Evolutionary conservation across 2,329 filamentous ascomycete genomes (phyloP), one percentile per base, ranked within the genome.

Genomic region (Scedosporium dehoogii): DNA sequence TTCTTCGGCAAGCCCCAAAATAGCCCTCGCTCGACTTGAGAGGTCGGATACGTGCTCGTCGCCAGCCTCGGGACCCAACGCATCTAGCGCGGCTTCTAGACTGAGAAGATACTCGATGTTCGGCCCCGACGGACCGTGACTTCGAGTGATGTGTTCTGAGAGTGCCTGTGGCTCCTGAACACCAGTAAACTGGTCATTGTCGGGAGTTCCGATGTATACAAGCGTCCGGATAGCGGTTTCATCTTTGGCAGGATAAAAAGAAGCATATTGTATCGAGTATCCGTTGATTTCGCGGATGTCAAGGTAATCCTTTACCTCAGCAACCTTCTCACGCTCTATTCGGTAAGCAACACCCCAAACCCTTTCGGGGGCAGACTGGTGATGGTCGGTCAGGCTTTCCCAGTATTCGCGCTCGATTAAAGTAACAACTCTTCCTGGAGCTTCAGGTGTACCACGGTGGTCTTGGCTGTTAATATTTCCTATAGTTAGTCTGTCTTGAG

Each of bases 271-370:
- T 67, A 96, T 96, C 61, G 87, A 90, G 76, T 99, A 99, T 27
- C 94, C 94, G 76, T 97, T 96, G 71, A 97, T 96, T 75, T 99
- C 94, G 56, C 94, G 88, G 67, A 97, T 93, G 74, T 97, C 92
- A 58, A 99, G 89, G 73, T 97, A 97, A 63, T 87, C 83, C 68
- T 90, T 88, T 3, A 97, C 93, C 76, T 93, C 88, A 64, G 85
- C 81, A 23, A 96, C 91, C 67, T 86, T 83, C 1, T 84, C 79
- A 6, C 86, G 75, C 29, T 82, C 80, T 74, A 96, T 93, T 70
- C 93, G 89, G 77, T 97, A 96, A 66, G 93, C 94, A 16, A 91
- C 90, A 63, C 94, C 94, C 92, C 92, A 97, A 68, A 97, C 91
- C 69, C 77, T 81, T 61, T 84, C 83, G 63, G 82, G 83, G 29